Evolutionary conservation across 2,329 filamentous ascomycete species (phyloP).

Genomic region (Diaporthe batatas): DNA sequence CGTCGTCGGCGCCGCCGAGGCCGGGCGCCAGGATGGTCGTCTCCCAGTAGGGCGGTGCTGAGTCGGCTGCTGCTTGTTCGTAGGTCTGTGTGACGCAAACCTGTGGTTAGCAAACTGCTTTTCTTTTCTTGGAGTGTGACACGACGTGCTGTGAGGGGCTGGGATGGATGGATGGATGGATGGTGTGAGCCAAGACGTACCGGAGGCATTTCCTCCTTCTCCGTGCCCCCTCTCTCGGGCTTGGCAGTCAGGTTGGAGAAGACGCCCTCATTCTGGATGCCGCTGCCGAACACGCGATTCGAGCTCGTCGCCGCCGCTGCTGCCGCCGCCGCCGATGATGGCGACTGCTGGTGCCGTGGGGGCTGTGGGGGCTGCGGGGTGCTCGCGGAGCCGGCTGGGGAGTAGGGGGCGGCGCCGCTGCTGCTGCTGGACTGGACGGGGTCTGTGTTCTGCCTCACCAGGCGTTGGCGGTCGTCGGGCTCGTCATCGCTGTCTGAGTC

Average conservation of each 20-base stretch:
- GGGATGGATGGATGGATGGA: not conserved
- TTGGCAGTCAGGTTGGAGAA: constrained; percentile 96
- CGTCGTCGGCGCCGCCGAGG: constrained; percentile 89
- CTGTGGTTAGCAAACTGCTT: constrained; percentile 51
- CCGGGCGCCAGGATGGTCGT: constrained; percentile 97
- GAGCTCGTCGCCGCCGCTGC: constrained; percentile 36
- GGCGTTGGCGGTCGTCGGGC: constrained; percentile 84
- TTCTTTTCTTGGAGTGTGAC: not conserved
- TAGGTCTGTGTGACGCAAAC: constrained; percentile 75
- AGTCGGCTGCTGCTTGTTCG: constrained; percentile 96
- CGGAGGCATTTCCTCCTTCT: constrained; percentile 90
- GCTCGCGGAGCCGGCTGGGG: constrained; percentile 36
- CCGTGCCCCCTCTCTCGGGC: constrained; percentile 83
- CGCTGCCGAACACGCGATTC: constrained; percentile 72
- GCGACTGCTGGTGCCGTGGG: constrained; percentile 41
- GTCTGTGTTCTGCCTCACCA: constrained; percentile 75
- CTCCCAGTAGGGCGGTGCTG: constrained; percentile 98
- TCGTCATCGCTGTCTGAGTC: constrained; percentile 82
- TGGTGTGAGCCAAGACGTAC: constrained; percentile 66
- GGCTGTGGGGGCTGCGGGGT: constrained; percentile 44
- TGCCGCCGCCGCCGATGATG: constrained; percentile 42
- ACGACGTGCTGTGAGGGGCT: not conserved
- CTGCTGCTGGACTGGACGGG: constrained; percentile 40
- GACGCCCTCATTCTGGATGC: constrained; percentile 90
- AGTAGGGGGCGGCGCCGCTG: constrained; percentile 10